Percentiles rank a stretch among this genome's conserved stretches.
phyloP scores from a whole-genome alignment of 306 rosid genomes.

The Aeschynomene evenia region DNA sequence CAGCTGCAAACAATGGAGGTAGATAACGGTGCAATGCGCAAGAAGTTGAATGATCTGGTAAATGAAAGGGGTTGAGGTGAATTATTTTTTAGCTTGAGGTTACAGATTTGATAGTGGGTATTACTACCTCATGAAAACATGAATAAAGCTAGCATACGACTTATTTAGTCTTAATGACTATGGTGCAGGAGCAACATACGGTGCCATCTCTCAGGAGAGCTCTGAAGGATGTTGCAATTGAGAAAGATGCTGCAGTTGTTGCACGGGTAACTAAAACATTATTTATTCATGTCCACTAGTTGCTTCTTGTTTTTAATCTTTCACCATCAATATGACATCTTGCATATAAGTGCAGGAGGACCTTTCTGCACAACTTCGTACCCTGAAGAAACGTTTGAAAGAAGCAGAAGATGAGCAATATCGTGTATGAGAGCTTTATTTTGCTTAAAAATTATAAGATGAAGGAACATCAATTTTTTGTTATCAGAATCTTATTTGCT shows the following conservation, averaged over 20 bases:
- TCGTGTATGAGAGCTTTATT: conserved; percentile 61
- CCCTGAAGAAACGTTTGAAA: conserved; percentile 74
- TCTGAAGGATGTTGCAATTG: conserved; percentile 93
- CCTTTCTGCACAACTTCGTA: conserved; percentile 81
- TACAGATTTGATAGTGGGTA: conserved; percentile 6
- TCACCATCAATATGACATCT: conserved; percentile 12
- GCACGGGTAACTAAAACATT: conserved; percentile 53
- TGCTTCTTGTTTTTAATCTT: conserved; percentile 3
- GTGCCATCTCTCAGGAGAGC: conserved; percentile 89
- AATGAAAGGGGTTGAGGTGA: conserved; percentile 10
- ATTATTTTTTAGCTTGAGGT: conserved; percentile 16
- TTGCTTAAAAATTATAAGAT: not conserved
- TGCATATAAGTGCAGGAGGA: conserved; percentile 68
- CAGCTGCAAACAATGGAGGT: conserved; percentile 74
- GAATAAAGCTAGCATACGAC: not conserved
- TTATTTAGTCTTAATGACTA: not conserved
- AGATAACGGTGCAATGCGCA: conserved; percentile 56
- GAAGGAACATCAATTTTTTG: not conserved
- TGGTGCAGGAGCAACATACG: conserved; percentile 60
- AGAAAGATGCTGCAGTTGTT: conserved; percentile 96
- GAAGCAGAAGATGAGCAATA: conserved; percentile 97
- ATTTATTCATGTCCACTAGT: not conserved
- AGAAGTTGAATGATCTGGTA: conserved; percentile 72
- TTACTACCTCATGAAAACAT: not conserved
- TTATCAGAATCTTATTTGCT: conserved; percentile 32